Base-by-base conservation (phyloP, 345 rosid species). In the Gossypioides kirkii region DNA sequence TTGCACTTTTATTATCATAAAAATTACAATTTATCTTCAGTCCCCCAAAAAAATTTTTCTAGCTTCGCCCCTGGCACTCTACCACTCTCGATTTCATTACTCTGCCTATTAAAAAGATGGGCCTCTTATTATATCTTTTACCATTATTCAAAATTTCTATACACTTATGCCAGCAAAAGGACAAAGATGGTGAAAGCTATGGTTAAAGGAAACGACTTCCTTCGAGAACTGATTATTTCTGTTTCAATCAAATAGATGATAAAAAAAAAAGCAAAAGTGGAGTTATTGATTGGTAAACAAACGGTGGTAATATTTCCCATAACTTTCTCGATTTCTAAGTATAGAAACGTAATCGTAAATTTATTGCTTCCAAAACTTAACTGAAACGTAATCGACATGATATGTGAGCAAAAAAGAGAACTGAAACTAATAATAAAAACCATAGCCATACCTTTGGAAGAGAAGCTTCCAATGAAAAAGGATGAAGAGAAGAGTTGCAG, bases 401-500 rank as follows among this genome's bases (percentile, higher is more conserved):
- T 14, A 20, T 17, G 41, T 12, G 3, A 22, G 16, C 2, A 43
- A 43, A 43, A 45, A 65, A 22, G 23, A 53, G 13, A 13, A 22
- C 32, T 3, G 13, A 5, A 18, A 4, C 26, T 50, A 18, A 22
- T 3, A 42, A 16, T 2, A 18, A 64, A 64, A 28, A 41, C 28
- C 28, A 42, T 5, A 22, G 71, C 0, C 71, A 47, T 67, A 67
- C 71, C 71, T 67, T 26, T 1, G 38, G n/a, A 47, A 47, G 23
- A 67, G 42, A 47, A 16, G 17, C 8, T 67, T 26, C 23, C 42
- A 3, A 16, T 13, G 42, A 47, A 67, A 25, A 1, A n/a, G 42
- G 14, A 16, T 66, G 70, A 46, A 55, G 68, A 55, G 68, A 18
- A 63, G 36, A 13, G 3, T 41, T 73, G 70, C 61, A 60, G 59